Conservation (phyloP, 768 basidiomycete species). For the Suillus placidus region DNA sequence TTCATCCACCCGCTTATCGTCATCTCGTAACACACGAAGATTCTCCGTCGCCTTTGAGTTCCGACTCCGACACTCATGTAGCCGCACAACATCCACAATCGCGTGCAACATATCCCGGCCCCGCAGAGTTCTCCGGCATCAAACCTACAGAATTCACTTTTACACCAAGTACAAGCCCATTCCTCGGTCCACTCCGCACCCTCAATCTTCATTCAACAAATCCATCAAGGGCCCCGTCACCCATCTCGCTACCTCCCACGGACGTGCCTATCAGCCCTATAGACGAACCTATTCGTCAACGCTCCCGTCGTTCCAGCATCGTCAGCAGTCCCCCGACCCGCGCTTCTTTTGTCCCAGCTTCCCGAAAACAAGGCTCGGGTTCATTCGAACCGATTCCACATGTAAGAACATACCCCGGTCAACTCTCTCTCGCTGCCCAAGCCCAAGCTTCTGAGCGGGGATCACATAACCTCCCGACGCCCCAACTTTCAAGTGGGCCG, state of each 20-base stretch:
- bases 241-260: slow-evolving; percentile 64
- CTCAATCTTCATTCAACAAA: slow-evolving; percentile 74
- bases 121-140: slow-evolving; percentile 23
- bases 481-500: slow-evolving; percentile 64
- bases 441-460: slow-evolving; percentile 26
- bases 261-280: slow-evolving; percentile 37
- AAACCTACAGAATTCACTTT: slow-evolving; percentile 41
- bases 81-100: slow-evolving; percentile 33
- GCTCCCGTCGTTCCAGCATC: slow-evolving; percentile 33
- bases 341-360: slow-evolving; percentile 29
- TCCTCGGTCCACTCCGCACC: slow-evolving; percentile 76
- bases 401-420: slow-evolving; percentile 37
- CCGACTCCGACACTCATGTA: slow-evolving; percentile 55
- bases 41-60: slow-evolving; percentile 70
- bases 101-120: slow-evolving; percentile 28
- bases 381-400: slow-evolving; percentile 33
- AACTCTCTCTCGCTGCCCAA: slow-evolving; percentile 31
- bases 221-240: slow-evolving; percentile 72
- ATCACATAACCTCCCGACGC: slow-evolving; percentile 49
- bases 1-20: slow-evolving; percentile 36
- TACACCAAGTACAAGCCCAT: slow-evolving; percentile 79
- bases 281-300: slow-evolving; percentile 34
- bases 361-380: slow-evolving; percentile 31
- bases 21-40: slow-evolving; percentile 52
- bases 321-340: slow-evolving; percentile 42